These are phyloP conservation scores for Aquilaria agallochum DNA, from an alignment of 441 rosid genomes.

Conservation along the genomic window DNA sequence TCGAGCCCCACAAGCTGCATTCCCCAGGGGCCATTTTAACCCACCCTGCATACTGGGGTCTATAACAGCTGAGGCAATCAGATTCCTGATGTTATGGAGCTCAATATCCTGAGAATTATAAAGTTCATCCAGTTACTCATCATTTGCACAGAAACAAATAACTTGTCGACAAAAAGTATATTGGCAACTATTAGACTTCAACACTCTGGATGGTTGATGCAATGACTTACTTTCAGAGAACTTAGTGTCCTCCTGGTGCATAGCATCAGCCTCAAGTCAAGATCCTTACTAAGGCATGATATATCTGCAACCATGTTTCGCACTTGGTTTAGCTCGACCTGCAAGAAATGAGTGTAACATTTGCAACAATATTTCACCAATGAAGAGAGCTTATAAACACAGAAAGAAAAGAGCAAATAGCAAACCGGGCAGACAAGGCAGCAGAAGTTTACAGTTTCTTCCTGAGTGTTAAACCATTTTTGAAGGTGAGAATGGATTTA, in stretches of 20 bases:
- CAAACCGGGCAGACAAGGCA: no score
- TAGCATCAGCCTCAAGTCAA: constrained; percentile 56
- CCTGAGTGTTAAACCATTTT: no score
- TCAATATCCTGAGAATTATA: constrained; percentile 44
- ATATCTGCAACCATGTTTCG: constrained; percentile 44
- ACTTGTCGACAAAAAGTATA: no score
- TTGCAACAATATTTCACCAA: no score
- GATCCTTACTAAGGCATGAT: constrained; percentile 54
- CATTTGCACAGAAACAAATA: no score
- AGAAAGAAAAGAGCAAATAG: no score
- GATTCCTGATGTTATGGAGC: constrained; percentile 29
- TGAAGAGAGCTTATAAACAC: no score
- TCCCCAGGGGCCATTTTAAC: constrained; percentile 52
- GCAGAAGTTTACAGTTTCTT: no score
- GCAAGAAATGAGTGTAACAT: constrained; percentile 5
- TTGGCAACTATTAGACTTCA: no score
- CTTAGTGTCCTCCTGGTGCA: constrained; percentile 37
- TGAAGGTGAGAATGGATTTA: no score
- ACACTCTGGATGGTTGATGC: background rate
- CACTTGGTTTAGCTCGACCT: constrained; percentile 49
- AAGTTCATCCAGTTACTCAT: no score
- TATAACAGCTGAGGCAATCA: constrained; percentile 45
- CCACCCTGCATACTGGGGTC: constrained; percentile 65
- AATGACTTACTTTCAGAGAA: constrained; percentile 42
- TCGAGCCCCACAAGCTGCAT: constrained; percentile 31